Percentiles rank a stretch among this genome's conserved stretches.
These are phyloP conservation scores for Ophiostoma australiae DNA, from an alignment of 2,329 filamentous ascomycete species.

Conservation along the genomic window DNA sequence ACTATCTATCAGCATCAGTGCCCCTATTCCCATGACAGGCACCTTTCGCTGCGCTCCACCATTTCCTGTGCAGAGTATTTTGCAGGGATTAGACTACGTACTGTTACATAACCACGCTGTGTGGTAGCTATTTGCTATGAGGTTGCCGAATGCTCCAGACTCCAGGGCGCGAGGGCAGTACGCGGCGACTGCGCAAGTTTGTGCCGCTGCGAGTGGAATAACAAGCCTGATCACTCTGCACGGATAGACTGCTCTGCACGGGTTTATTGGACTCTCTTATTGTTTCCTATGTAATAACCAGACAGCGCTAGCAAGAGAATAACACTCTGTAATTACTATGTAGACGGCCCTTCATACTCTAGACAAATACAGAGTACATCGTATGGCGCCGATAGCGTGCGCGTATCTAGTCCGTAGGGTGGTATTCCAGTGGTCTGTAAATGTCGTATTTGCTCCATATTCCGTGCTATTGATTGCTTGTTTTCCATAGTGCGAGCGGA, in stretches of 20 bases:
- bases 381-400: neutral
- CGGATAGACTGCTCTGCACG: no score
- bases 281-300: no score
- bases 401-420: neutral
- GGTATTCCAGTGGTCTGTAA: neutral
- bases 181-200: neutral
- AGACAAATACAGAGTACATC: no score
- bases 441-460: slow-evolving; percentile 3
- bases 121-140: neutral
- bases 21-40: neutral
- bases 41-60: neutral
- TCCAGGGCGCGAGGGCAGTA: neutral
- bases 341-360: no score
- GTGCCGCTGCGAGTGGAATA: neutral
- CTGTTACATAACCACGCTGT: neutral
- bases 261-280: no score
- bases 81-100: neutral
- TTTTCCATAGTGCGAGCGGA: neutral
- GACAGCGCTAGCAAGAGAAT: no score
- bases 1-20: neutral
- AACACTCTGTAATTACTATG: no score
- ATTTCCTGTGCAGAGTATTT: neutral
- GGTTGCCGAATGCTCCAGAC: neutral
- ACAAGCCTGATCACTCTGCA: neutral
- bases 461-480: slow-evolving; percentile 10